Conservation (phyloP, 805 yeast species). For the Jamesozyma jinghongensis region DNA sequence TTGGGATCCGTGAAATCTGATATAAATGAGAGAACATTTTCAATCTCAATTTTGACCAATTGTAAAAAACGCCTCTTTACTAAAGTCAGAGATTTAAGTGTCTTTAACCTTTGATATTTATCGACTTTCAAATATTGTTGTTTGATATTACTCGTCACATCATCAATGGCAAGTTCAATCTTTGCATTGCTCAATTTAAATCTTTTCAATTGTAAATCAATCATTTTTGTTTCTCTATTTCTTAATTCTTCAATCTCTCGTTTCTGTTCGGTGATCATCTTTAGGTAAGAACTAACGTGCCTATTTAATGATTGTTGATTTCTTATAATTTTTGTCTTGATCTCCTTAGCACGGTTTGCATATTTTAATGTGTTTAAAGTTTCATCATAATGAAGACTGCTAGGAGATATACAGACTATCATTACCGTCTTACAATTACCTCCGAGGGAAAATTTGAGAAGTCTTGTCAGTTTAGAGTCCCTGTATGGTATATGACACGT, state of each 20-base stretch:
- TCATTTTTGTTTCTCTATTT: slow-evolving; percentile 39
- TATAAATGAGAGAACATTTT: slow-evolving; percentile 15
- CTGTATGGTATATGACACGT: slow-evolving; percentile 76
- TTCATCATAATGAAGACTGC: slow-evolving; percentile 82
- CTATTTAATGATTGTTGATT: slow-evolving; percentile 69
- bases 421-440: slow-evolving; percentile 93
- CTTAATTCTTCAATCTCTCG: slow-evolving; percentile 63
- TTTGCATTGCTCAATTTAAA: slow-evolving; percentile 32
- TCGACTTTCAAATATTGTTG: slow-evolving; percentile 34
- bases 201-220: slow-evolving; percentile 33
- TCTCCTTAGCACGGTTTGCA: slow-evolving; percentile 86
- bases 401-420: slow-evolving; percentile 92
- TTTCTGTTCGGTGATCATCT: slow-evolving; percentile 75
- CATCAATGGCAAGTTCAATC: slow-evolving; percentile 34
- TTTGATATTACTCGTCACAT: slow-evolving; percentile 36
- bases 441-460: slow-evolving; percentile 81
- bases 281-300: slow-evolving; percentile 76
- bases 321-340: slow-evolving; percentile 67
- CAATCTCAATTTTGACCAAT: slow-evolving; percentile 36
- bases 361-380: slow-evolving; percentile 84
- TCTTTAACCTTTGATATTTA: slow-evolving; percentile 38
- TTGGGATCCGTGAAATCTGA: slow-evolving; percentile 14
- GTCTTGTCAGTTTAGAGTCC: slow-evolving; percentile 80
- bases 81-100: slow-evolving; percentile 30
- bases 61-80: slow-evolving; percentile 36